Evolutionary conservation across 1,139 yeast genomes (phyloP), one percentile per base, ranked within the genome.

Genomic region (Diutina neorugosa): DNA sequence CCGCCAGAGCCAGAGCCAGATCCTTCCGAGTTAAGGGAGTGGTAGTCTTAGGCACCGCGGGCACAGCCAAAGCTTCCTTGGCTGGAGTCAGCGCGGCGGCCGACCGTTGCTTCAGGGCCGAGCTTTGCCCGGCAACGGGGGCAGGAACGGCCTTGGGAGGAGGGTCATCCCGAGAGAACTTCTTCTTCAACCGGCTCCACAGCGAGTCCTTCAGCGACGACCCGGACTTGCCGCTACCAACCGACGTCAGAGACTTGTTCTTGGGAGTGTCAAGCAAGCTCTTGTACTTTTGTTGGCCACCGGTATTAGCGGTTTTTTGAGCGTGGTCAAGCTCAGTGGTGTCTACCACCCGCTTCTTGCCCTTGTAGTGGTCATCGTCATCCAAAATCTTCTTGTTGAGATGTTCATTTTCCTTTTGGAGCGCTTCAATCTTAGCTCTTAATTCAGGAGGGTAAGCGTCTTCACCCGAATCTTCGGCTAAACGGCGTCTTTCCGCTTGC

Each of bases 401-500:
- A 4, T 8, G 16, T 6, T 23, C 23, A 19, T 69, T 71, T 58
- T 71, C 74, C 51, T 65, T 58, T 57, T 71, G 74, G 54, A 75
- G 62, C 19, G 64, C 68, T 54, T 67, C 70, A 56, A 70, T 71
- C 56, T 70, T 64, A 53, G 65, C 62, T 57, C 70, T 69, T 53
- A 70, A 18, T 5, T 46, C 50, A 9, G 50, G n/a, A 11, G 50
- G 50, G 40, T 25, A 46, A 51, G 66, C 69, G 44, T 64, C 69
- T 51, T 69, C 53, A 46, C 66, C 65, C 51, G 59, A 55, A 51
- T 64, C 65, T 42, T 62, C 61, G n/a, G 70, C 61, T 56, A 70
- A 66, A 56, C 66, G 64, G 4, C 66, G 66, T 58, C 68, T 70
- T 55, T 71, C 74, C 61, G 69, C 74, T 60, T 73, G 68, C 58